Evolutionary conservation across 768 basidiomycete species (phyloP).

Genomic region (Macrolepiota albuminosa): DNA sequence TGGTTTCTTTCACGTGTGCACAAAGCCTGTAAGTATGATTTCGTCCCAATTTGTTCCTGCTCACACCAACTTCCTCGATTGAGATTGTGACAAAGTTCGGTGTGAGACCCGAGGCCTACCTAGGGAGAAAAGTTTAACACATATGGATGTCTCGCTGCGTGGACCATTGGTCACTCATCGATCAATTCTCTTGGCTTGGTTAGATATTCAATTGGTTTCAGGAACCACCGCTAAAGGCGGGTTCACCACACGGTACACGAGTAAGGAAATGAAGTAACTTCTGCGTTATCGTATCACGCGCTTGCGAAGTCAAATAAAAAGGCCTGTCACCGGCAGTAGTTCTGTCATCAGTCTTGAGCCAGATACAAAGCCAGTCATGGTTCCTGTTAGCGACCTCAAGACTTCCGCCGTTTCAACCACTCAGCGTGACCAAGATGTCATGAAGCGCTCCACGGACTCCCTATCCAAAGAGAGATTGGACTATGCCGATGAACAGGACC

Average conservation of each 20-base stretch:
- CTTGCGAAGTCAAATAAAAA: neutral
- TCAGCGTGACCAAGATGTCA: slow-evolving; percentile 8
- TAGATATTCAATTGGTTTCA: neutral
- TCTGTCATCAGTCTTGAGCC: neutral
- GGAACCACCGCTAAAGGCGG: neutral
- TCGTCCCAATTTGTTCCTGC: neutral
- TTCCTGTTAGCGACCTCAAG: slow-evolving; percentile 8
- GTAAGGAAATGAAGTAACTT: neutral
- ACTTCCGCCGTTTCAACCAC: slow-evolving; percentile 7
- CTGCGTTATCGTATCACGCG: neutral
- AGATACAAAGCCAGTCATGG: neutral
- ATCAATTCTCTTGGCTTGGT: neutral
- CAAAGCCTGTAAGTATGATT: neutral
- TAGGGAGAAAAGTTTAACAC: too few species aligned
- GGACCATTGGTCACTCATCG: neutral
- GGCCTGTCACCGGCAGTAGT: neutral
- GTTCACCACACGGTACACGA: neutral
- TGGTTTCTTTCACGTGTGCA: neutral
- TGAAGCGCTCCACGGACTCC: slow-evolving; percentile 20
- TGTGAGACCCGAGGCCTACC: neutral
- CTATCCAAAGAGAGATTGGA: slow-evolving; percentile 18
- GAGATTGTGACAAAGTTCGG: neutral
- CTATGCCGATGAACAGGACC: slow-evolving; percentile 10
- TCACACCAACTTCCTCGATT: neutral
- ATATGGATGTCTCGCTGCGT: neutral